Percentiles rank a stretch among this genome's conserved stretches.
Evolutionary conservation across 345 rosid species (phyloP).

Genomic region (Boechera retrofracta): DNA sequence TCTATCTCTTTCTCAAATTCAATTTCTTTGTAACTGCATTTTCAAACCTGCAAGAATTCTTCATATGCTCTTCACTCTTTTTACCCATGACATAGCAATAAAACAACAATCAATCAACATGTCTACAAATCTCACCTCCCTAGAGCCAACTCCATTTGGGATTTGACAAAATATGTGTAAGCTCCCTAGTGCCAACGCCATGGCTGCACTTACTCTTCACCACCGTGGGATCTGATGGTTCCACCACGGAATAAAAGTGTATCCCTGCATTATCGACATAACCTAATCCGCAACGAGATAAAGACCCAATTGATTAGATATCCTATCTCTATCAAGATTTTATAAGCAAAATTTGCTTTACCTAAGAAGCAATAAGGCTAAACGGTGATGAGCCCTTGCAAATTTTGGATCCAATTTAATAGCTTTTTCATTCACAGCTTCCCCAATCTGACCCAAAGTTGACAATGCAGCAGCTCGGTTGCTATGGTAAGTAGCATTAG

Average conservation of each 20-base stretch:
- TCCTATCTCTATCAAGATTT: not conserved
- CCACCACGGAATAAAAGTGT: conserved; percentile 59
- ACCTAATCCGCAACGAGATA: conserved; percentile 73
- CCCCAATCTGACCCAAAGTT: conserved; percentile 64
- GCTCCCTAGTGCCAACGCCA: conserved; percentile 63
- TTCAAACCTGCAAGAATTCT: conserved; percentile 87
- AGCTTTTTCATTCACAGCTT: conserved; percentile 82
- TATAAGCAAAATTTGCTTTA: conserved; percentile 36
- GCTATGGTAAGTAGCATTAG: conserved; percentile 72
- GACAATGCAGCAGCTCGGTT: conserved; percentile 85
- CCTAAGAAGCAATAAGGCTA: conserved; percentile 83
- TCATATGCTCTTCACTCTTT: conserved; percentile 49
- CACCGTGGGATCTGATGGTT: conserved; percentile 63
- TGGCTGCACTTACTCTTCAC: conserved; percentile 67
- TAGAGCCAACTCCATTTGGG: conserved; percentile 86
- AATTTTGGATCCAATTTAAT: conserved; percentile 77
- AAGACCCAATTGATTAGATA: conserved; percentile 19
- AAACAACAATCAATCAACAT: conserved; percentile 19
- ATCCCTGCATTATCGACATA: conserved; percentile 75
- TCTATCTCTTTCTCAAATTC: too few species aligned
- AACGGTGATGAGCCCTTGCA: conserved; percentile 85
- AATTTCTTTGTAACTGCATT: conserved; percentile 59
- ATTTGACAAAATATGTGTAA: conserved; percentile 66
- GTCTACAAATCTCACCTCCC: conserved; percentile 76
- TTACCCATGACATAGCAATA: conserved; percentile 24